phyloP scores from a whole-genome alignment of 306 rosid genomes.

The Alnus rubra region DNA sequence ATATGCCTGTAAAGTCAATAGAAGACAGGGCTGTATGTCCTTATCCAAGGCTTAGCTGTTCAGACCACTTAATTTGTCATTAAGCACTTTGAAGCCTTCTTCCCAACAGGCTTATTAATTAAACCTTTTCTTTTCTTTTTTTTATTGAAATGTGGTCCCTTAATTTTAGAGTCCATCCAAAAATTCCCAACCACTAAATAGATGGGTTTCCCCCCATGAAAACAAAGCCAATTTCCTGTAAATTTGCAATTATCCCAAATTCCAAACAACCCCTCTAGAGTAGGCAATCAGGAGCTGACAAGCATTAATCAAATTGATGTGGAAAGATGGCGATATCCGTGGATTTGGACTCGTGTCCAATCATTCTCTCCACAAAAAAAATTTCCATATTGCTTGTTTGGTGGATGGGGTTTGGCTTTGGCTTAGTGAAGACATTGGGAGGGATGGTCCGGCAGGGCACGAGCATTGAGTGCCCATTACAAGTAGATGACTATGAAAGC shows the following conservation, averaged over 20 bases:
- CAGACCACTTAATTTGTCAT: constrained; percentile 52
- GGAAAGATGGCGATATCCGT: constrained; percentile 54
- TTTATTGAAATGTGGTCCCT: constrained; percentile 46
- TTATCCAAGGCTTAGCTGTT: constrained; percentile 75
- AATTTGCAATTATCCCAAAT: constrained; percentile 54
- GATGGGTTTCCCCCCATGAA: constrained; percentile 32
- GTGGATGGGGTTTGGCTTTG: constrained; percentile 40
- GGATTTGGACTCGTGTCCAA: constrained; percentile 57
- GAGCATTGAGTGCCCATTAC: constrained; percentile 18
- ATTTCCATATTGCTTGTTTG: constrained; percentile 38
- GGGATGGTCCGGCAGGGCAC: constrained; percentile 30
- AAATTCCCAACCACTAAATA: constrained; percentile 54
- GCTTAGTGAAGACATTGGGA: constrained; percentile 12
- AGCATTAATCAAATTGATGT: constrained; percentile 61
- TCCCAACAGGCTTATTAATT: constrained; percentile 38
- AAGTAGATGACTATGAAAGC: constrained; percentile 20
- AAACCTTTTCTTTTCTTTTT: neutral
- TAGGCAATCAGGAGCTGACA: constrained; percentile 50
- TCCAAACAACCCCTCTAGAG: constrained; percentile 41
- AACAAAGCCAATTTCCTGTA: constrained; percentile 45
- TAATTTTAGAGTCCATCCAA: constrained; percentile 51
- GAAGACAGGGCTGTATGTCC: constrained; percentile 73
- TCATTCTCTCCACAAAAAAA: constrained; percentile 41
- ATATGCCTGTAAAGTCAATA: constrained; percentile 48
- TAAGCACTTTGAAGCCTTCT: constrained; percentile 49